phyloP scores from a whole-genome alignment of 129 eudicot genomes.

The Arctium minus region DNA sequence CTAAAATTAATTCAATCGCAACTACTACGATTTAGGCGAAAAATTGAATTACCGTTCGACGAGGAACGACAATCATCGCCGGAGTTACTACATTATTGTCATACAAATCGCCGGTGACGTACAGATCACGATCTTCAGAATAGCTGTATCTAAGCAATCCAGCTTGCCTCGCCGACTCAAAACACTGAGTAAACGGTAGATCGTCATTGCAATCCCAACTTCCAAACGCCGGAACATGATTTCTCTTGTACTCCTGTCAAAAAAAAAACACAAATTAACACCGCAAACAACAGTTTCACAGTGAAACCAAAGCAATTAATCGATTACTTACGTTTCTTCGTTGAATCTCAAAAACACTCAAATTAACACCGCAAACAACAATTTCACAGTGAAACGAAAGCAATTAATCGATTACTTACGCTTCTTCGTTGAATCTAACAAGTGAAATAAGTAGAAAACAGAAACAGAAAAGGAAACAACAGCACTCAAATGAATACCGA shows the following conservation, averaged over 20 bases:
- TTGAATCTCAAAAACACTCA: background rate
- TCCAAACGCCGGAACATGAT: conserved; percentile 87
- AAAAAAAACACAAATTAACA: background rate
- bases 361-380: background rate
- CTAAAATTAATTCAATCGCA: background rate
- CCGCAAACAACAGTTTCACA: background rate
- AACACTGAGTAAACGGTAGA: conserved; percentile 86
- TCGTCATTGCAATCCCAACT: conserved; percentile 86
- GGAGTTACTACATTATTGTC: conserved; percentile 85
- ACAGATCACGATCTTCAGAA: conserved; percentile 81
- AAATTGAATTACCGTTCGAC: conserved; percentile 49
- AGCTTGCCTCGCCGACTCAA: conserved; percentile 78
- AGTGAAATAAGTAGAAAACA: background rate
- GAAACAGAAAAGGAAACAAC: too few relatives aligned
- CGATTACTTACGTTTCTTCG: background rate
- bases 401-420: background rate
- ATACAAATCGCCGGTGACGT: conserved; percentile 91
- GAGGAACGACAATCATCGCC: conserved; percentile 94
- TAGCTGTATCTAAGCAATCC: conserved; percentile 59
- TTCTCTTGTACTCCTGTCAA: conserved; percentile 53
- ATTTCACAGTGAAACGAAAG: background rate
- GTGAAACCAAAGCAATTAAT: background rate
- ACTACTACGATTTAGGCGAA: background rate
- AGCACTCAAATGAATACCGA: background rate
- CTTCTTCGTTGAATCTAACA: background rate